These are phyloP conservation scores for Fusarium sulawesiense DNA, from an alignment of 2,329 filamentous ascomycete genomes.

Conservation along the genomic window DNA sequence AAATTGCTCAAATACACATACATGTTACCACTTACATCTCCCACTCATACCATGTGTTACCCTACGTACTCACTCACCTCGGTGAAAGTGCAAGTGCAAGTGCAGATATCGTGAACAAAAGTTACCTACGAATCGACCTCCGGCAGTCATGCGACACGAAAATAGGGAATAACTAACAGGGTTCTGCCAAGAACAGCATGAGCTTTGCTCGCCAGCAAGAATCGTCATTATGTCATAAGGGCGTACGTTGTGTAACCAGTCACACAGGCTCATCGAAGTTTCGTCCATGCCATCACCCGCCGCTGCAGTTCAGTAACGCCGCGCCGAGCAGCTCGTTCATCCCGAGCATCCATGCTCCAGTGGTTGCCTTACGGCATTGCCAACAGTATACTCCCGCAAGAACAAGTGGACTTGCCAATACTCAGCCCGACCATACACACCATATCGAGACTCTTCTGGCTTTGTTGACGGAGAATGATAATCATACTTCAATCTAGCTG, in stretches of 20 bases:
- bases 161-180: not conserved
- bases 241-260: constrained; percentile 18
- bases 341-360: not conserved
- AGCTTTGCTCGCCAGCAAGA: not conserved
- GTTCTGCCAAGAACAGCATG: not conserved
- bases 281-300: constrained; percentile 39
- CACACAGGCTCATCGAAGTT: constrained; percentile 33
- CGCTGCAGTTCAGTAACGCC: constrained; percentile 19
- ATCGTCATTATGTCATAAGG: constrained; percentile 12
- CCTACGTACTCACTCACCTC: not conserved
- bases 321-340: not conserved
- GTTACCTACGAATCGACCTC: not conserved
- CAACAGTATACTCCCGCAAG: not conserved
- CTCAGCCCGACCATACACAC: not conserved
- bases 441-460: not conserved
- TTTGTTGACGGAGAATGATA: not conserved
- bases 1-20: not conserved
- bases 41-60: not conserved
- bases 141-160: not conserved
- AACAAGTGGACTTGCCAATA: not conserved
- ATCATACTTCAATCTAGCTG: not conserved
- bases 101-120: not conserved
- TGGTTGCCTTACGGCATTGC: not conserved
- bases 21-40: not conserved
- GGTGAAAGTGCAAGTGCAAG: not conserved